Percentiles rank a stretch among this genome's conserved stretches.
Evolutionary conservation across 805 yeast species (phyloP).

Genomic region (Candida koratica): DNA sequence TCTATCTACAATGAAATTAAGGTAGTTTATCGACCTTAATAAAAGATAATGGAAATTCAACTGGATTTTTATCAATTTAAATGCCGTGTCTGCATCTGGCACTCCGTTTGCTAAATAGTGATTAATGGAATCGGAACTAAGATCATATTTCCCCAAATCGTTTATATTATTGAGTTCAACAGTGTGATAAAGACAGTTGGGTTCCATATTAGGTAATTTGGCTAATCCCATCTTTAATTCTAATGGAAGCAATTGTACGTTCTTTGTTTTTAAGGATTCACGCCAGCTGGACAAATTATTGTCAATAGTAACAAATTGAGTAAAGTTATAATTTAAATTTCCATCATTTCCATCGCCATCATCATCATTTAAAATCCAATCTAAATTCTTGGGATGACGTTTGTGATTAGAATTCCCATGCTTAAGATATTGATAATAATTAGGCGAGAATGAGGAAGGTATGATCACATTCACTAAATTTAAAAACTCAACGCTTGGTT

Average conservation of each 20-base stretch:
- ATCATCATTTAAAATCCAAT: constrained; percentile 43
- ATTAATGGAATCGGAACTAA: constrained; percentile 18
- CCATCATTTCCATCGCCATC: constrained; percentile 49
- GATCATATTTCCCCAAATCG: constrained; percentile 14
- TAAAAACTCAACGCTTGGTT: constrained; percentile 42
- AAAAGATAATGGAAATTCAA: constrained; percentile 41
- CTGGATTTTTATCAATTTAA: constrained; percentile 40
- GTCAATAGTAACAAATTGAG: constrained; percentile 41
- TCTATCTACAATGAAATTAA: constrained; percentile 41
- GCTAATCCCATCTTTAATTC: constrained; percentile 31
- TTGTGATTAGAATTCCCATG: constrained; percentile 19
- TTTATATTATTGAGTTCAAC: constrained; percentile 20
- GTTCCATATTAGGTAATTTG: constrained; percentile 9
- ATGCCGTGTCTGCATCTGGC: constrained; percentile 38
- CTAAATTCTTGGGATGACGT: constrained; percentile 26
- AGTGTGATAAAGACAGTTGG: constrained; percentile 30
- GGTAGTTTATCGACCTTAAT: constrained; percentile 40
- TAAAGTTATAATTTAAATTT: constrained; percentile 41
- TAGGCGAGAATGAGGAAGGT: constrained; percentile 45
- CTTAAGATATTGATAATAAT: constrained; percentile 41
- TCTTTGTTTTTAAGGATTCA: constrained; percentile 29
- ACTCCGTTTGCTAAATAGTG: constrained; percentile 28
- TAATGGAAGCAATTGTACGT: constrained; percentile 24
- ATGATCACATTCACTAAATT: constrained; percentile 42
- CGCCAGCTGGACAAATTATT: constrained; percentile 41